A percentile compares a stretch with the other conserved stretches of the same genome.
Evolutionary conservation across 2,329 filamentous ascomycete genomes (phyloP).

Genomic region (Penicillium glabrum): DNA sequence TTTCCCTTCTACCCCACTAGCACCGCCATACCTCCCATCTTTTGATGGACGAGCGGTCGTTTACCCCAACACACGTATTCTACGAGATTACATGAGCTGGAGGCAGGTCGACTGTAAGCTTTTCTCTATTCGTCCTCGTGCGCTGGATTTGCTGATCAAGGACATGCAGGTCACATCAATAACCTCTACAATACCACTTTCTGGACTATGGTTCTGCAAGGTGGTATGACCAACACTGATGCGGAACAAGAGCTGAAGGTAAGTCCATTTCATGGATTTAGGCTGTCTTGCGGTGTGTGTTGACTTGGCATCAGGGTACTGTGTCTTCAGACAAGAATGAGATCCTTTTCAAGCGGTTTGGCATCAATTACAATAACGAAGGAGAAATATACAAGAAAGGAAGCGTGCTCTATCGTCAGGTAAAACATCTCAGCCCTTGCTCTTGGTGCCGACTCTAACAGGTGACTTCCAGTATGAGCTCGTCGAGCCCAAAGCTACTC

Average conservation of each 20-base stretch:
- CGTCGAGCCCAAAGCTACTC: conserved; percentile 54
- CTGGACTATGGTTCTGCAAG: conserved; percentile 80
- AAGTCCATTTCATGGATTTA: conserved; percentile 20
- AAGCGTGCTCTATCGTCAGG: conserved; percentile 82
- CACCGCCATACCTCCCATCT: conserved; percentile 70
- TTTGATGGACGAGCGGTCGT: conserved; percentile 91
- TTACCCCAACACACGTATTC: conserved; percentile 78
- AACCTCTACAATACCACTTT: conserved; percentile 98
- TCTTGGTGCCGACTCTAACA: not conserved
- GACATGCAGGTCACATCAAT: conserved; percentile 78
- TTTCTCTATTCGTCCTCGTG: not conserved
- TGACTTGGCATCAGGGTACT: conserved; percentile 62
- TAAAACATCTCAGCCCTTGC: conserved; percentile 32
- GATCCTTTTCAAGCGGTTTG: conserved; percentile 83
- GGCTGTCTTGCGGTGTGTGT: not conserved
- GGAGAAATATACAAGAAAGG: conserved; percentile 90
- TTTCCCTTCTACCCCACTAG: conserved; percentile 71
- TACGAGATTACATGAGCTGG: conserved; percentile 96
- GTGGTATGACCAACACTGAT: conserved; percentile 71
- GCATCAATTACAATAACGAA: conserved; percentile 98
- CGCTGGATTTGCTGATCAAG: not conserved
- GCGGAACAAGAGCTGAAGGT: conserved; percentile 80
- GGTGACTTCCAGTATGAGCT: conserved; percentile 62
- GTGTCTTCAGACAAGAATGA: conserved; percentile 90
- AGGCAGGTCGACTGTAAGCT: conserved; percentile 90